These are phyloP conservation scores for Talaromyces sp. DNA, from an alignment of 2,329 filamentous ascomycete species.

Conservation along the genomic window DNA sequence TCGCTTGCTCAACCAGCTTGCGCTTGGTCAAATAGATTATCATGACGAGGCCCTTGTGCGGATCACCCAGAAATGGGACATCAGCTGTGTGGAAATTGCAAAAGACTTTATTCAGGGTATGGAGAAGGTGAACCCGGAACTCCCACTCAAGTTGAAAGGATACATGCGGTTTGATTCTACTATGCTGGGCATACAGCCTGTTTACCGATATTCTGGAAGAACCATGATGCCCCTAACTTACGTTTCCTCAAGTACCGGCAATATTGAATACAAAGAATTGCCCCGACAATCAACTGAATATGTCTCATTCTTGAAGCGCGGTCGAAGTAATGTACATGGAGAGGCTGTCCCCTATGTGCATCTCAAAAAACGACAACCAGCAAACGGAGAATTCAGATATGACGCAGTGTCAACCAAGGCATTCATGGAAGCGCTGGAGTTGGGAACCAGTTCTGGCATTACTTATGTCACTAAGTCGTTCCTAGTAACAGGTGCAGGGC, in stretches of 20 bases:
- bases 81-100: slow-evolving; percentile 1
- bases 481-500: slow-evolving; percentile 96
- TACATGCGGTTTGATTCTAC: slow-evolving; percentile 57
- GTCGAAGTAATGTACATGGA: slow-evolving; percentile 42
- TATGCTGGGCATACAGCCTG: slow-evolving; percentile 94
- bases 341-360: slow-evolving; percentile 97
- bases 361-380: slow-evolving; percentile 95
- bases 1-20: slow-evolving; percentile 98
- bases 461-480: slow-evolving; percentile 92
- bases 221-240: slow-evolving; percentile 2
- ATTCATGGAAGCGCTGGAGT: slow-evolving; percentile 86
- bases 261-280: slow-evolving; percentile 85
- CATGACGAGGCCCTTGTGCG: slow-evolving; percentile 83
- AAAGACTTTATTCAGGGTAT: neutral
- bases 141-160: neutral
- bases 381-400: slow-evolving; percentile 90
- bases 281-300: slow-evolving; percentile 70
- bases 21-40: slow-evolving; percentile 87
- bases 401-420: slow-evolving; percentile 94
- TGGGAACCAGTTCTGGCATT: slow-evolving; percentile 74
- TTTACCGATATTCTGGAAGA: slow-evolving; percentile 57
- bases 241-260: slow-evolving; percentile 68
- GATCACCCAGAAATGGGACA: neutral
- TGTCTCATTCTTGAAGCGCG: neutral
- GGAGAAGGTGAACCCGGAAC: neutral